phyloP scores from a whole-genome alignment of 2,329 filamentous ascomycete species.

The Ascochyta pisi region DNA sequence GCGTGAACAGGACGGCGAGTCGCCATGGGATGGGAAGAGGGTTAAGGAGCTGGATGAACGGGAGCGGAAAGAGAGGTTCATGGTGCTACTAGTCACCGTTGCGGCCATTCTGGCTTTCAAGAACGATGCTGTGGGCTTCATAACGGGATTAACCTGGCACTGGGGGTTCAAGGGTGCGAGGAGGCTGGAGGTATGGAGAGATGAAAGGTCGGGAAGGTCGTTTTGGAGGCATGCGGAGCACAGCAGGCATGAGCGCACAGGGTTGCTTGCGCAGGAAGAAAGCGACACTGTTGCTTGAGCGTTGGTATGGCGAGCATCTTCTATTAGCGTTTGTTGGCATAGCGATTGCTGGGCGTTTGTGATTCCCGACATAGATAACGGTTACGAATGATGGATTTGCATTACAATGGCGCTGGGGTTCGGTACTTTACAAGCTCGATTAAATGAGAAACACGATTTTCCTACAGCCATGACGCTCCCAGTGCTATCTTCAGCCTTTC shows the following conservation, averaged over 20 bases:
- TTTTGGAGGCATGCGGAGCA: conserved; percentile 37
- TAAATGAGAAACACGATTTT: not conserved
- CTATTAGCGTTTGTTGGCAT: conserved; percentile 7
- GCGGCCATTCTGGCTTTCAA: conserved; percentile 83
- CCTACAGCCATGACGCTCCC: not conserved
- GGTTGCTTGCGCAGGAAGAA: conserved; percentile 37
- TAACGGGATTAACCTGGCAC: conserved; percentile 81
- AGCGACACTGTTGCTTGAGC: conserved; percentile 37
- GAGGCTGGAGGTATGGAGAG: conserved; percentile 35
- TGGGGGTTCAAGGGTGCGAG: conserved; percentile 62
- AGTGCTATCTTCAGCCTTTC: not conserved
- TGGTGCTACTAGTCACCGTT: conserved; percentile 87
- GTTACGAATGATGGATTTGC: not conserved
- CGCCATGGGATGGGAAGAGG: conserved; percentile 48
- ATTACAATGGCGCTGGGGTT: not conserved
- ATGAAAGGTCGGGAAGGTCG: conserved; percentile 17
- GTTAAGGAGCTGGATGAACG: conserved; percentile 66
- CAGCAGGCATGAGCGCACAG: conserved; percentile 28
- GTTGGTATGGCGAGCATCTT: not conserved
- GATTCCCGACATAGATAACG: not conserved
- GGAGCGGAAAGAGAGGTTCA: conserved; percentile 79
- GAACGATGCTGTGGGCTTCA: conserved; percentile 88
- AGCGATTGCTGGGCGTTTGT: not conserved
- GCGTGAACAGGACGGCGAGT: conserved; percentile 47
- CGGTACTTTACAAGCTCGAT: not conserved